These are phyloP conservation scores for Quillaja saponaria DNA, from an alignment of 306 rosid species.

Conservation along the genomic window DNA sequence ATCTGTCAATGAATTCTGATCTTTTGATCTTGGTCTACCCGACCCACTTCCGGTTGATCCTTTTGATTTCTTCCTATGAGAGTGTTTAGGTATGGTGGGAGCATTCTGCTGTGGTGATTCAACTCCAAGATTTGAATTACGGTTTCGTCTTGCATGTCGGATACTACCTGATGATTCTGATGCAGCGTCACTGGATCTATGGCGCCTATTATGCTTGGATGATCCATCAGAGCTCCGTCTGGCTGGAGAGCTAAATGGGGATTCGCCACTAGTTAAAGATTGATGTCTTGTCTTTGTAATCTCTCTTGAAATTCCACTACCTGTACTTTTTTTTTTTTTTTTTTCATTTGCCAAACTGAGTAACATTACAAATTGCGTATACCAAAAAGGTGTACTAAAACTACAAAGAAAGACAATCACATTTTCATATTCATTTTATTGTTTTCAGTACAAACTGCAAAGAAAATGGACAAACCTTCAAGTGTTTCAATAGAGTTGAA, in stretches of 20 bases:
- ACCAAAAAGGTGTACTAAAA: too few relatives aligned
- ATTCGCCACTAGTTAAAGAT: constrained; percentile 19
- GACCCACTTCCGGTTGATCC: constrained; percentile 54
- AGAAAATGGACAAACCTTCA: constrained; percentile 49
- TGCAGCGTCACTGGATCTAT: constrained; percentile 41
- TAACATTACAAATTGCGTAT: too few relatives aligned
- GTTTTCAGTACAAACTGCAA: neutral
- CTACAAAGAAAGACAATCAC: too few relatives aligned
- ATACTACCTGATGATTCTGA: constrained; percentile 45
- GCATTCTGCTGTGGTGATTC: constrained; percentile 39
- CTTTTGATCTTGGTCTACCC: constrained; percentile 50
- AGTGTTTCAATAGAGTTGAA: constrained; percentile 23
- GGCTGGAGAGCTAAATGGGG: constrained; percentile 34
- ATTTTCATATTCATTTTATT: too few relatives aligned
- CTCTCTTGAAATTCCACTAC: constrained; percentile 19
- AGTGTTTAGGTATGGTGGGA: constrained; percentile 44
- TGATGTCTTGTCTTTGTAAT: constrained; percentile 41
- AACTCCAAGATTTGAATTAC: constrained; percentile 31
- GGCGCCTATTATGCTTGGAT: constrained; percentile 46
- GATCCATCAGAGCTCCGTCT: constrained; percentile 30
- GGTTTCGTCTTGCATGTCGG: constrained; percentile 43
- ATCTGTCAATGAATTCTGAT: constrained; percentile 50
- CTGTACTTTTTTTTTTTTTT: constrained; percentile 3
- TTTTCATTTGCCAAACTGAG: neutral
- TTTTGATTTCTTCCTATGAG: constrained; percentile 58